These are phyloP conservation scores for Cryptococcus depauperatus DNA, from an alignment of 1,284 basidiomycete genomes.

Conservation along the genomic window DNA sequence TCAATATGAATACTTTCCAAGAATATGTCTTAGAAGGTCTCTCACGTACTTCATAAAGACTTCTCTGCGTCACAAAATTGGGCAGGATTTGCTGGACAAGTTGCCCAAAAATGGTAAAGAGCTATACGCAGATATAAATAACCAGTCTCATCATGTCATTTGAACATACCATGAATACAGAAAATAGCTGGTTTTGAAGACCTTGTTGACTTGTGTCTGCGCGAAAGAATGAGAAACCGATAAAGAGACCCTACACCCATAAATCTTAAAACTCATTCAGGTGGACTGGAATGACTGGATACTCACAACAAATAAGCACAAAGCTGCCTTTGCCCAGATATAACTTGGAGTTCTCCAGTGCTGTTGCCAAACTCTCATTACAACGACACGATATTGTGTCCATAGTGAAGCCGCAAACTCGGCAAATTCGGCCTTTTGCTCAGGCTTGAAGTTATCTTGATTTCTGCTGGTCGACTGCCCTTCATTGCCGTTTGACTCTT, in stretches of 20 bases:
- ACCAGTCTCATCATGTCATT: background rate
- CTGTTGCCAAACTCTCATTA: conserved; percentile 51
- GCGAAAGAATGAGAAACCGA: conserved; percentile 56
- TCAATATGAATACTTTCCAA: conserved; percentile 60
- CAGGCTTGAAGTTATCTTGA: conserved; percentile 9
- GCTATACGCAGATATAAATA: conserved; percentile 6
- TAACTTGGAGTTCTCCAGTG: conserved; percentile 64
- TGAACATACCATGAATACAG: conserved; percentile 43
- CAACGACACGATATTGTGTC: conserved; percentile 52
- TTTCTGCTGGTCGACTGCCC: conserved; percentile 2
- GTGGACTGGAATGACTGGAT: conserved; percentile 14
- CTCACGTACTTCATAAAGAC: conserved; percentile 65
- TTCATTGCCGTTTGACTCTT: conserved; percentile 32
- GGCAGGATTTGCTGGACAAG: conserved; percentile 47
- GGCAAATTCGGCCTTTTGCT: conserved; percentile 40
- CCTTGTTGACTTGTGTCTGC: conserved; percentile 60
- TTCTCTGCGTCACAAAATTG: conserved; percentile 48
- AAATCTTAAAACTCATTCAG: conserved; percentile 2
- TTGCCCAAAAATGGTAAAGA: conserved; percentile 45
- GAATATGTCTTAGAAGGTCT: conserved; percentile 69
- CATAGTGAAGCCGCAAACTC: conserved; percentile 53
- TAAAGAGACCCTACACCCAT: conserved; percentile 41
- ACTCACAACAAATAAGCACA: conserved; percentile 41
- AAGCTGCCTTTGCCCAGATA: conserved; percentile 61
- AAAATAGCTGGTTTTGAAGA: conserved; percentile 73